phyloP scores from a whole-genome alignment of 2,329 filamentous ascomycete genomes.

The Nannizziopsis arthrosporioides region DNA sequence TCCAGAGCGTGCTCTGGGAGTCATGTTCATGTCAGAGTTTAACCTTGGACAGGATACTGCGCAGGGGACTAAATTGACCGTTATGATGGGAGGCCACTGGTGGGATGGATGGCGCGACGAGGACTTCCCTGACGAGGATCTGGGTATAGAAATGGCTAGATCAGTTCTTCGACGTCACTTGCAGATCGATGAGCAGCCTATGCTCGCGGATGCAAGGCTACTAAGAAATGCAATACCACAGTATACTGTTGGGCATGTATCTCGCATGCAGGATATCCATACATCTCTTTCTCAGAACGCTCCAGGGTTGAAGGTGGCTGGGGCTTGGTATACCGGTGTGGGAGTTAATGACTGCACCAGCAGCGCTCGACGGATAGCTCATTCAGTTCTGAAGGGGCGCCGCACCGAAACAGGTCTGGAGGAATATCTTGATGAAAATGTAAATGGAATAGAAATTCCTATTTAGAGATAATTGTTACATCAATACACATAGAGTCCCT shows the following conservation, averaged over 20 bases:
- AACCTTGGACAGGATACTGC: constrained; percentile 45
- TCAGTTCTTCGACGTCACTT: constrained; percentile 62
- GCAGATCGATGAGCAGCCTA: constrained; percentile 52
- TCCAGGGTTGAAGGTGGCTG: constrained; percentile 53
- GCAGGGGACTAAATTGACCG: constrained; percentile 70
- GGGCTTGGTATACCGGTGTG: constrained; percentile 41
- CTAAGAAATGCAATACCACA: constrained; percentile 75
- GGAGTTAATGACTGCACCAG: constrained; percentile 46
- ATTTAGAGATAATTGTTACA: not conserved
- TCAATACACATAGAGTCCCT: not conserved
- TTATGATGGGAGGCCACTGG: constrained; percentile 91
- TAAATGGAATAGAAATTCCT: not conserved
- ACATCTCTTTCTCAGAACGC: constrained; percentile 40
- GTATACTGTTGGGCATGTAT: constrained; percentile 66
- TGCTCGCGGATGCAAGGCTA: constrained; percentile 49
- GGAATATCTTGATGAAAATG: constrained; percentile 10
- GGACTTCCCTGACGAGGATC: constrained; percentile 51
- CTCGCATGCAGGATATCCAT: constrained; percentile 48
- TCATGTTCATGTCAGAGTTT: constrained; percentile 76
- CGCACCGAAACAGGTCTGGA: constrained; percentile 29
- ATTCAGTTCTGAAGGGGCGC: not conserved
- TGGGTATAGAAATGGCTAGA: constrained; percentile 59
- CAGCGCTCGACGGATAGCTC: constrained; percentile 45
- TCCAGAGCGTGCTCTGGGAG: constrained; percentile 72
- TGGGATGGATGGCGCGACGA: constrained; percentile 53